Evolutionary conservation across 257 asterid genomes (phyloP), one percentile per base, ranked within the genome.

Genomic region (Verbascum thapsus): DNA sequence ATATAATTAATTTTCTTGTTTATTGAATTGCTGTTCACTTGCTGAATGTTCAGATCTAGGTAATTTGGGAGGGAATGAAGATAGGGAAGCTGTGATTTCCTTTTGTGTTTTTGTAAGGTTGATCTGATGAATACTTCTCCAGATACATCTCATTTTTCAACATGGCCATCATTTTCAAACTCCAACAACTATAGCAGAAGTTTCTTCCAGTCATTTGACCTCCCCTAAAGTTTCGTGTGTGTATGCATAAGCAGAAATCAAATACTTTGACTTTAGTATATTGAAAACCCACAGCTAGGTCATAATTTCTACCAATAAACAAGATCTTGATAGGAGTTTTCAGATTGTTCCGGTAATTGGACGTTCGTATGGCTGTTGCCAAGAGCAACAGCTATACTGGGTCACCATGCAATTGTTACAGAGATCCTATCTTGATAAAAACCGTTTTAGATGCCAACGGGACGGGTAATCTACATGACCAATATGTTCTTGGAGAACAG

Each of bases 361-460:
- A 30, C 69, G 37, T 64, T 69, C 72, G 73, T 82, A 88, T 86
- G 96, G 96, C 95, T 78, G 94, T 79, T 77, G 90, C 90, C 56
- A 39, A 73, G 72, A 63, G 90, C 78, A 72, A 61, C 88, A 80
- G 76, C 78, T 68, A 66, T 53, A 69, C 35, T 41, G 80, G 53
- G 71, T 61, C 81, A 42, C 58, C 53, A 6, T 78, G 82, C 69
- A 68, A 72, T 66, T 83, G 86, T 69, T 88, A 80, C 52, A 67
- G 75, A 84, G 77, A 63, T 18, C 74, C 72, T 11, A 80, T 51
- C 75, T 74, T 88, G 83, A 67, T 56, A 35, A 87, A 74, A 53
- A 73, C 85, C 30, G 74, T 84, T 61, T 72, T 88, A 74, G 90
- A 65, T 8, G 66, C 87, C 0, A 66, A 60, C 16, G 71, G 72